A percentile compares a stretch with the other conserved stretches of the same genome.
Evolutionary conservation across 2,329 filamentous ascomycete species (phyloP).

Genomic region (Neurospora crassa): DNA sequence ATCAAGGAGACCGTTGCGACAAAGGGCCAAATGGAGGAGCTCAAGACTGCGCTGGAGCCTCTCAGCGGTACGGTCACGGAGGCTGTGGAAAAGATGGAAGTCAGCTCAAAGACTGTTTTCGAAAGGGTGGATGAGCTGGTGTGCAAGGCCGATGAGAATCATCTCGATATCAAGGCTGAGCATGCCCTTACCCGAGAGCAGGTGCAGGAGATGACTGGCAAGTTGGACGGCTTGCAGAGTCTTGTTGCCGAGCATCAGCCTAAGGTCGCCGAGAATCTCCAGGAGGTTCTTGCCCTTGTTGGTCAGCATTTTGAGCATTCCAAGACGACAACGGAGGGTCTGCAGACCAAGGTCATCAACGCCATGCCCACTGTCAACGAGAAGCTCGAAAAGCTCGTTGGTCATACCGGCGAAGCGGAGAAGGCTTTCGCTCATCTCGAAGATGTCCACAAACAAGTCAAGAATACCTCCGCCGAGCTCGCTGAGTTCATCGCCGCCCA

Average conservation of each 20-base stretch:
- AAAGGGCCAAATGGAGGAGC: conserved; percentile 75
- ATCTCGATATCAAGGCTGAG: conserved; percentile 64
- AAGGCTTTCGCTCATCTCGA: conserved; percentile 63
- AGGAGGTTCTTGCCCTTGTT: conserved; percentile 75
- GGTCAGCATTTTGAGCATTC: conserved; percentile 84
- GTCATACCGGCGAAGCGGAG: conserved; percentile 50
- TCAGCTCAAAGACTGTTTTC: conserved; percentile 72
- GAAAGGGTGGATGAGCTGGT: conserved; percentile 72
- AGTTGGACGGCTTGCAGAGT: conserved; percentile 66
- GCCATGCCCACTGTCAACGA: conserved; percentile 50
- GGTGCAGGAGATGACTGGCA: conserved; percentile 62
- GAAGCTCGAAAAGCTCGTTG: conserved; percentile 49
- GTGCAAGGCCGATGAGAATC: conserved; percentile 63
- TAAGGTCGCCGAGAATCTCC: conserved; percentile 75
- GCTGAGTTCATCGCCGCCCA: conserved; percentile 72
- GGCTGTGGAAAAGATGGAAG: conserved; percentile 75
- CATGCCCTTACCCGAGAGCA: conserved; percentile 78
- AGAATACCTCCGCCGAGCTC: conserved; percentile 74
- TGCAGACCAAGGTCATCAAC: conserved; percentile 52
- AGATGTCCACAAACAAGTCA: conserved; percentile 72
- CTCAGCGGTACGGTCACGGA: conserved; percentile 74
- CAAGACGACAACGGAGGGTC: conserved; percentile 49
- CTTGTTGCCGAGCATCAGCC: conserved; percentile 78
- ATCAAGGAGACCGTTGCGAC: conserved; percentile 66
- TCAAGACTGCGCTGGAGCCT: conserved; percentile 77